Percentiles rank a stretch among this genome's conserved stretches.
These are phyloP conservation scores for Seiridium unicorne DNA, from an alignment of 2,329 filamentous ascomycete species.

Conservation along the genomic window DNA sequence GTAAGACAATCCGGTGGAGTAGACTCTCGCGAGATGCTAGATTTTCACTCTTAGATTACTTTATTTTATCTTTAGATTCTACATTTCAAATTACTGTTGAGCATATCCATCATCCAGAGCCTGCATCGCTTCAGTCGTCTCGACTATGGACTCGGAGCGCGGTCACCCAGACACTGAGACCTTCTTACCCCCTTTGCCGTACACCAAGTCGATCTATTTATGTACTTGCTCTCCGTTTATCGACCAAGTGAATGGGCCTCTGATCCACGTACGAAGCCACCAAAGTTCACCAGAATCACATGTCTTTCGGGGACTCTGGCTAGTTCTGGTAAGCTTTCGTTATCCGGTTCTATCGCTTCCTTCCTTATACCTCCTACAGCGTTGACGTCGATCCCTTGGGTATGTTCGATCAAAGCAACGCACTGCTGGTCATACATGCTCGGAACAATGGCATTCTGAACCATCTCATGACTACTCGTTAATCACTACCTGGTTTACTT, in stretches of 20 bases:
- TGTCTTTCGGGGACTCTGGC: slow-evolving; percentile 1
- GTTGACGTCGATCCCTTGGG: neutral
- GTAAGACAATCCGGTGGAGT: too few species aligned
- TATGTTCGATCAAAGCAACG: slow-evolving; percentile 5
- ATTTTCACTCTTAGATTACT: too few species aligned
- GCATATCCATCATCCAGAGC: neutral
- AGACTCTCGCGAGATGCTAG: too few species aligned
- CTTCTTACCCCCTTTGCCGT: slow-evolving; percentile 1
- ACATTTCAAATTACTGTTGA: neutral
- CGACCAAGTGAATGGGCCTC: slow-evolving; percentile 8
- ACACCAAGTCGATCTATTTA: slow-evolving; percentile 7
- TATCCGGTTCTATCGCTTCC: slow-evolving; percentile 7
- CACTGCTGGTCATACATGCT: neutral
- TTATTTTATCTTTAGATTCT: too few species aligned
- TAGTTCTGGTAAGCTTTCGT: slow-evolving; percentile 7
- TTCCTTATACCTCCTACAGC: neutral
- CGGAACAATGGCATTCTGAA: slow-evolving; percentile 8
- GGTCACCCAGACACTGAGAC: neutral
- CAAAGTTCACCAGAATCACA: slow-evolving; percentile 2
- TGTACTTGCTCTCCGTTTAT: slow-evolving; percentile 7
- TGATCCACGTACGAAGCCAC: slow-evolving; percentile 5
- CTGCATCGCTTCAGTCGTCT: slow-evolving; percentile 7
- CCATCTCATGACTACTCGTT: slow-evolving; percentile 5
- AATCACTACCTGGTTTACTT: too few species aligned
- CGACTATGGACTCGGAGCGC: slow-evolving; percentile 11